These are phyloP conservation scores for Xylariaceae sp. DNA, from an alignment of 2,329 filamentous ascomycete species.

Conservation along the genomic window DNA sequence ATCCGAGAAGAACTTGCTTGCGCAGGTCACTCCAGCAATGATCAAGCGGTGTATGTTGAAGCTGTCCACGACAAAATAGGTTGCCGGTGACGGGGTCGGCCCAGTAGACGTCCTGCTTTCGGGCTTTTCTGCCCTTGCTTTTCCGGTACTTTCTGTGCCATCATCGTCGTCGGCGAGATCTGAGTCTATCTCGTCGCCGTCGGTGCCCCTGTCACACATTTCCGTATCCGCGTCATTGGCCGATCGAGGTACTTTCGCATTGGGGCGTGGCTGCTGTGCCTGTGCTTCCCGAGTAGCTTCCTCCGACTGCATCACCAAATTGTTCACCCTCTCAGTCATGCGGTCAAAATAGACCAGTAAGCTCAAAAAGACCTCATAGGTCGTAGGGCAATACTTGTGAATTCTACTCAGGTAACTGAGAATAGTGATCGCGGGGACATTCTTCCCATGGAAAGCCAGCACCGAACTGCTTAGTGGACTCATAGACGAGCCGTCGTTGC, in stretches of 20 bases:
- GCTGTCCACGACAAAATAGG: conserved; percentile 89
- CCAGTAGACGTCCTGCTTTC: conserved; percentile 18
- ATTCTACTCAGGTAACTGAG: conserved; percentile 92
- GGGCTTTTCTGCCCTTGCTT: conserved; percentile 14
- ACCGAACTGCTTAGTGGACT: conserved; percentile 58
- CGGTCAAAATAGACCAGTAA: conserved; percentile 95
- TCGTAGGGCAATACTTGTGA: conserved; percentile 98
- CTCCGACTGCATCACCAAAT: conserved; percentile 63
- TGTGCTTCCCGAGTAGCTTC: conserved; percentile 36
- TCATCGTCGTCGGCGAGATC: conserved; percentile 43
- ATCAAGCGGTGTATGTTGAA: conserved; percentile 97
- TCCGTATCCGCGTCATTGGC: conserved; percentile 22
- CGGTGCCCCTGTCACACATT: conserved; percentile 28
- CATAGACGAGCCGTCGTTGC: conserved; percentile 47
- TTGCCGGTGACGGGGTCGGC: conserved; percentile 30
- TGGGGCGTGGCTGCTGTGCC: conserved; percentile 24
- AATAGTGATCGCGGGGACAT: conserved; percentile 94
- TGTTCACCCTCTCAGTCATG: conserved; percentile 95
- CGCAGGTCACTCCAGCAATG: conserved; percentile 94
- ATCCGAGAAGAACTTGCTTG: conserved; percentile 98
- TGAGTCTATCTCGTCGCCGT: conserved; percentile 39
- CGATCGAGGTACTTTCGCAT: conserved; percentile 1
- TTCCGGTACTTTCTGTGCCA: conserved; percentile 23
- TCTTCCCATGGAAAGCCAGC: conserved; percentile 95
- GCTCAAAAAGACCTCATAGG: conserved; percentile 95